A percentile compares a stretch with the other conserved stretches of the same genome.
phyloP scores from a whole-genome alignment of 768 basidiomycete genomes.

The Suillus paluster region DNA sequence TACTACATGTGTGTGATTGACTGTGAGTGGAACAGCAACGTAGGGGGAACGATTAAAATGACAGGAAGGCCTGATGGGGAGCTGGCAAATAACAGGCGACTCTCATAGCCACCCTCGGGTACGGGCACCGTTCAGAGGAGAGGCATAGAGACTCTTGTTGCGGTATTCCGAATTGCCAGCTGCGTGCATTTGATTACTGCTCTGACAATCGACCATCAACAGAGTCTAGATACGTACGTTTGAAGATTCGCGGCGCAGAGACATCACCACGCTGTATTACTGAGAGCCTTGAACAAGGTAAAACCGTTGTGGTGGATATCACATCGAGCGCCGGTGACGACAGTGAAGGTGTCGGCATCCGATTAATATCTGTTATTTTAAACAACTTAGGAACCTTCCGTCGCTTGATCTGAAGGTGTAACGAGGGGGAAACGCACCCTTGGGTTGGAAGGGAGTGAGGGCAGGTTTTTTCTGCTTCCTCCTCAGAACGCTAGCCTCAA shows the following conservation, averaged over 20 bases:
- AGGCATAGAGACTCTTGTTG: slow-evolving; percentile 2
- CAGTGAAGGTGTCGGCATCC: neutral
- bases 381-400: neutral
- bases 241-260: neutral
- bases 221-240: neutral
- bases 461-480: neutral
- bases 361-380: neutral
- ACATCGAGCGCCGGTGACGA: neutral
- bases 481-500: neutral
- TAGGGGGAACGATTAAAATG: neutral
- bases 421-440: neutral
- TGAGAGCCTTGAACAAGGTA: neutral
- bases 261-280: neutral
- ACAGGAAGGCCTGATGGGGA: neutral
- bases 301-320: neutral
- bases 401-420: neutral
- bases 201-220: neutral
- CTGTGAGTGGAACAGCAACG: neutral
- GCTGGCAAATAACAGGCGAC: neutral
- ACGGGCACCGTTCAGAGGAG: neutral
- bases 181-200: neutral
- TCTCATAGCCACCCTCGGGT: neutral
- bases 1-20: neutral
- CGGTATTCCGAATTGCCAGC: neutral
- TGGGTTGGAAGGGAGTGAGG: neutral